Evolutionary conservation across 2,329 filamentous ascomycete species (phyloP).

Genomic region (Fusarium musae): DNA sequence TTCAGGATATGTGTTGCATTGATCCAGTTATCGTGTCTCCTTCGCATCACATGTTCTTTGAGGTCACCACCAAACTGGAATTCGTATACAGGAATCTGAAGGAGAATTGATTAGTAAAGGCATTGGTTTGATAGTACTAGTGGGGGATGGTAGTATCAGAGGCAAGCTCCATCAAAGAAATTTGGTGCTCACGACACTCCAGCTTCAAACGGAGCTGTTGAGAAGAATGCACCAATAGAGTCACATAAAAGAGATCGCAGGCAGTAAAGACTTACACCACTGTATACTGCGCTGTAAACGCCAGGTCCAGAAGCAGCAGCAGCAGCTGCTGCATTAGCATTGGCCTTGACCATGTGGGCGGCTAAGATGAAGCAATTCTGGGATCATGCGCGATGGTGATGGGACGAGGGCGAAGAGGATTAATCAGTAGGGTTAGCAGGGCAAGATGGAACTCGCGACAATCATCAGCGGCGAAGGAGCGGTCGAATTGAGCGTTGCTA

Average conservation of each 20-base stretch:
- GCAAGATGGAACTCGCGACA: not conserved
- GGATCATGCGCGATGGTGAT: slow-evolving; percentile 30
- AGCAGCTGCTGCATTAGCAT: slow-evolving; percentile 44
- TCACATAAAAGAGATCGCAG: not conserved
- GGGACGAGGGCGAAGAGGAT: not conserved
- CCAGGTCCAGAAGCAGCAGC: slow-evolving; percentile 59
- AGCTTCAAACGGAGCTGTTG: not conserved
- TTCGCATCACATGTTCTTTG: slow-evolving; percentile 93
- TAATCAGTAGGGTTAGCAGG: not conserved
- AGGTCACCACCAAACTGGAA: slow-evolving; percentile 84
- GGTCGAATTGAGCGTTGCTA: slow-evolving; percentile 24
- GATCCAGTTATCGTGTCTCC: slow-evolving; percentile 94
- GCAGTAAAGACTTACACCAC: slow-evolving; percentile 64
- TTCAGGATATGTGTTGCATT: slow-evolving; percentile 99
- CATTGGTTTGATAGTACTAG: not conserved
- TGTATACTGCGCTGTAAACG: slow-evolving; percentile 76
- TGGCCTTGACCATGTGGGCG: slow-evolving; percentile 61
- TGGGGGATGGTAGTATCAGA: not conserved
- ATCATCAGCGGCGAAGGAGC: slow-evolving; percentile 10
- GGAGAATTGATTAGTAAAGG: slow-evolving; percentile 20
- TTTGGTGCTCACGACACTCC: not conserved
- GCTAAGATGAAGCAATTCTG: slow-evolving; percentile 36
- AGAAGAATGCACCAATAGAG: not conserved
- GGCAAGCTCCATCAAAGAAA: not conserved
- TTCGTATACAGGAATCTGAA: slow-evolving; percentile 92